Evolutionary conservation across 2,329 filamentous ascomycete species (phyloP).

Genomic region (Neopestalotiopsis sp.): DNA sequence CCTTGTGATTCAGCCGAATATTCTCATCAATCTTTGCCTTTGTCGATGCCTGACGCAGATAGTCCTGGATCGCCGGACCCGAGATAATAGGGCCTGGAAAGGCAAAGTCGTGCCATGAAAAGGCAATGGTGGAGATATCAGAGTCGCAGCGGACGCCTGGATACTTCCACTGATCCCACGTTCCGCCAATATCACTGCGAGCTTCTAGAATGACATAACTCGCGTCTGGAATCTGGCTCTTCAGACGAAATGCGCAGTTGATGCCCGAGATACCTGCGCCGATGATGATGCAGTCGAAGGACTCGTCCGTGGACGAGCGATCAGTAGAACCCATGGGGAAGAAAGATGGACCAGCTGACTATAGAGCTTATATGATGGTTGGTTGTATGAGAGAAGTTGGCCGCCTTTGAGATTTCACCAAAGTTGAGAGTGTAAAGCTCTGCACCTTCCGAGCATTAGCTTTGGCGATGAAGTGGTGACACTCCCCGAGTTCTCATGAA

Average conservation of each 20-base stretch:
- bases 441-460: too few relatives aligned
- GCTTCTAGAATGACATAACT: not conserved
- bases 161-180: slow-evolving; percentile 1
- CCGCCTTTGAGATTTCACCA: too few relatives aligned
- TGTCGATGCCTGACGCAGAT: not conserved
- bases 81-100: not conserved
- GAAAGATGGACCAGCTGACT: too few relatives aligned
- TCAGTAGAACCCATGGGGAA: too few relatives aligned
- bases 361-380: too few relatives aligned
- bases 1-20: not conserved
- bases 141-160: not conserved
- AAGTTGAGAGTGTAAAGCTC: too few relatives aligned
- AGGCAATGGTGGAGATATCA: slow-evolving; percentile 63
- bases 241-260: not conserved
- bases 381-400: too few relatives aligned
- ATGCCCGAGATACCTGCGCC: not conserved
- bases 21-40: not conserved
- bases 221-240: not conserved
- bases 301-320: too few relatives aligned
- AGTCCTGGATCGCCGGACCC: not conserved
- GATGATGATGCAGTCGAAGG: not conserved
- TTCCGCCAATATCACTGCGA: not conserved
- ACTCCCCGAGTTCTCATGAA: too few relatives aligned
- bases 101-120: slow-evolving; percentile 65
- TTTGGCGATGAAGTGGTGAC: too few relatives aligned